phyloP scores from a whole-genome alignment of 495 filamentous ascomycete genomes.

The Penicillium flavigenum region DNA sequence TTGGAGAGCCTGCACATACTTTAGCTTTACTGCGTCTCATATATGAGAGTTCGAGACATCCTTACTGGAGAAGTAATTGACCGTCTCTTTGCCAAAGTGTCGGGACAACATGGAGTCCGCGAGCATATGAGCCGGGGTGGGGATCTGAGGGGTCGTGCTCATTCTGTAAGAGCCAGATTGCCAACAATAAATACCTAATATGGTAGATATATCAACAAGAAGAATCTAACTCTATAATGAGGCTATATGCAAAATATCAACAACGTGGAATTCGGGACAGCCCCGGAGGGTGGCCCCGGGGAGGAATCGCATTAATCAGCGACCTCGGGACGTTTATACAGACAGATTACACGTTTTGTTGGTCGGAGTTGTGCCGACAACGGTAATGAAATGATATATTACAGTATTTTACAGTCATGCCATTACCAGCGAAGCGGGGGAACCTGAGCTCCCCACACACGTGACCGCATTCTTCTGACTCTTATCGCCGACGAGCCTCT shows the following conservation, averaged over 20 bases:
- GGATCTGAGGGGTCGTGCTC: constrained; percentile 40
- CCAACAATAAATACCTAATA: background rate
- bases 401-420: constrained; percentile 21
- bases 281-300: too few relatives aligned
- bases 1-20: constrained; percentile 56
- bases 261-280: background rate
- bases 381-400: background rate
- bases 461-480: constrained; percentile 31
- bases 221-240: background rate
- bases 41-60: background rate
- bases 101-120: constrained; percentile 80
- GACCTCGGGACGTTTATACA: constrained; percentile 11
- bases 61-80: constrained; percentile 91
- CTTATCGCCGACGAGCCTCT: constrained; percentile 5
- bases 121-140: constrained; percentile 58
- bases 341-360: constrained; percentile 9
- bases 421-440: constrained; percentile 27
- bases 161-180: constrained; percentile 23
- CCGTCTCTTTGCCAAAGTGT: constrained; percentile 85
- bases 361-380: constrained; percentile 22
- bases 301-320: constrained; percentile 31
- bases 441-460: constrained; percentile 40
- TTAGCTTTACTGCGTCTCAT: constrained; percentile 17
- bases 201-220: background rate
- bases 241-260: background rate